These are phyloP conservation scores for Alternaria consortialis DNA, from an alignment of 2,329 filamentous ascomycete genomes.

Conservation along the genomic window DNA sequence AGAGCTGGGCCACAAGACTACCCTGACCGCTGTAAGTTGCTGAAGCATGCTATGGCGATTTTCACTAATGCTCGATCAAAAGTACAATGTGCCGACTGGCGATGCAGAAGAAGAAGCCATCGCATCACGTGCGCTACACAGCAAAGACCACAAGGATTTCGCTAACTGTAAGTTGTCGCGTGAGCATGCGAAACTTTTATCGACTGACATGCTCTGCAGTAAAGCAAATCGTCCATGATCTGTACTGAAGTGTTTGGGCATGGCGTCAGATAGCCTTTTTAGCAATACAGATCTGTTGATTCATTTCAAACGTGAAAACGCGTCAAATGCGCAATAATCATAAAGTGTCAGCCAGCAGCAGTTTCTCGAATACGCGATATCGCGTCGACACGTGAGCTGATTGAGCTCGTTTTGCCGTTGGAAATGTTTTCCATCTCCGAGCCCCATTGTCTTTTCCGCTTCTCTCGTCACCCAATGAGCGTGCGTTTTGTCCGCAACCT, in stretches of 20 bases:
- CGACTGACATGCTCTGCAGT: slow-evolving; percentile 31
- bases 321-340: background rate
- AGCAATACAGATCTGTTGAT: background rate
- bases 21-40: slow-evolving; percentile 43
- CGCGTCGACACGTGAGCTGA: slow-evolving; percentile 14
- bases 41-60: background rate
- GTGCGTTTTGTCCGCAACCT: slow-evolving; percentile 21
- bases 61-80: slow-evolving; percentile 20
- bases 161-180: slow-evolving; percentile 37
- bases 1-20: slow-evolving; percentile 53
- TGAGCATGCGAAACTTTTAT: too few relatives aligned
- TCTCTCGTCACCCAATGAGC: slow-evolving; percentile 20
- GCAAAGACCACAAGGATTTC: slow-evolving; percentile 51
- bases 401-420: slow-evolving; percentile 6
- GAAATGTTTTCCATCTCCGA: slow-evolving; percentile 33
- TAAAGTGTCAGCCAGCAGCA: background rate
- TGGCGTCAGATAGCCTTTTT: background rate
- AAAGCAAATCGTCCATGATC: slow-evolving; percentile 43
- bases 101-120: slow-evolving; percentile 50
- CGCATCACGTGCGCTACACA: slow-evolving; percentile 45
- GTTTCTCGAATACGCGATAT: background rate
- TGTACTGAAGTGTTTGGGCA: slow-evolving; percentile 31
- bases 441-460: slow-evolving; percentile 20
- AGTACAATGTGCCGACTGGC: slow-evolving; percentile 49
- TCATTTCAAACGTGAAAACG: background rate